Base-by-base conservation (phyloP, 192 early-diverging fungal genomes). In the Rhizophagus sp. region DNA sequence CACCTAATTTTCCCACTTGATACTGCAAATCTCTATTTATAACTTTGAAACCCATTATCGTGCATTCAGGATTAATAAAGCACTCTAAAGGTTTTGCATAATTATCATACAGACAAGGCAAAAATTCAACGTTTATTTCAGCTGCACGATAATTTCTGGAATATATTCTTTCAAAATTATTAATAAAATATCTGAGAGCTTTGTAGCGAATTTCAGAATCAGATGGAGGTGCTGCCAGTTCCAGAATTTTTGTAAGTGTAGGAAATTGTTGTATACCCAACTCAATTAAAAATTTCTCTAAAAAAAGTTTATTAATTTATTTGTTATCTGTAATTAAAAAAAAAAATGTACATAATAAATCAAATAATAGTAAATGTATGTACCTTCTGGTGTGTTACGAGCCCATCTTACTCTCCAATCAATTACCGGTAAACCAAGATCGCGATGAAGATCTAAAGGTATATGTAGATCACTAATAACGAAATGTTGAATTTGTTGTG, bases 121-220 rank as follows among this genome's bases (percentile, higher is more conserved):
- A 75, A 82, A 96, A 97, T 10, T 86, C 80, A 0, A 79, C 76
- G 19, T 83, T 85, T 62, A 94, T 75, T 3, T 61, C 79, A 1
- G 39, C 7, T 41, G 39, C 75, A n/a, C 80, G 78, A 79, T 95
- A 97, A 15, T 80, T 64, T 2, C 69, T 22, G 1, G 78, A 25
- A 73, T 96, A 96, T 27, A 84, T 78, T 0, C 80, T 79, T 70
- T 92, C 87, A 77, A 87, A 90, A 69, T 95, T 84, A 15, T 93
- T 91, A 10, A 95, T 79, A 64, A 97, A 91, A 83, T 95, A 95
- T 1, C 78, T 78, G 10, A 97, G 68, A 3, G 93, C 88, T 25
- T 88, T 81, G 10, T 78, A 80, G n/a, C 91, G 91, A 34, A 89
- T 62, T 13, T 34, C 30, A 9, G 82, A 49, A 9, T 75, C 70